Conservation (phyloP, 129 eudicot genomes). For the Escallonia herrerae region DNA sequence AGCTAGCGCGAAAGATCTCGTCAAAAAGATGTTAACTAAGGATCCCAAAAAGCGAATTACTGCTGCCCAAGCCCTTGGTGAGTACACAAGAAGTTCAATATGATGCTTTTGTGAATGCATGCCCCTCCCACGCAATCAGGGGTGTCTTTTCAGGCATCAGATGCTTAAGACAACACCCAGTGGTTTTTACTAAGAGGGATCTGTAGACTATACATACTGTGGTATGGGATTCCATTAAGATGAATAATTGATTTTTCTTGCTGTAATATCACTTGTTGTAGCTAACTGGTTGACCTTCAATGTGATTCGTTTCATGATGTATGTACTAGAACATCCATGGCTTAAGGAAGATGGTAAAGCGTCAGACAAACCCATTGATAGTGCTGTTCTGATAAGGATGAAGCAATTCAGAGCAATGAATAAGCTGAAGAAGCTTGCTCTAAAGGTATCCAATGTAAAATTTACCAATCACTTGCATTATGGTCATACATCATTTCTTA, state of each 20-base stretch:
- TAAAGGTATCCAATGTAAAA: constrained; percentile 42
- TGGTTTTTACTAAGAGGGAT: not conserved
- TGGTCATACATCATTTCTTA: too few species aligned
- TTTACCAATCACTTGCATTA: too few species aligned
- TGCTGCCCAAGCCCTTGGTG: constrained; percentile 87
- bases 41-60: constrained; percentile 71
- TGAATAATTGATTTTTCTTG: too few species aligned
- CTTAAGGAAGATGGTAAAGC: constrained; percentile 87
- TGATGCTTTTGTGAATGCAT: not conserved
- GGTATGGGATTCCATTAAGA: too few species aligned
- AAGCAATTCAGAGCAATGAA: constrained; percentile 97
- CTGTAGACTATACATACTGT: not conserved
- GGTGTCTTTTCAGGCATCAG: not conserved
- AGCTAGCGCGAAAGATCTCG: constrained; percentile 68
- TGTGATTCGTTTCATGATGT: constrained; percentile 2
- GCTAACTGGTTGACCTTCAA: not conserved
- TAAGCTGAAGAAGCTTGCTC: constrained; percentile 83
- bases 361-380: constrained; percentile 74
- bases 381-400: constrained; percentile 83
- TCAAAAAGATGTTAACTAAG: constrained; percentile 65
- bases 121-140: not conserved
- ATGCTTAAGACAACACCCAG: too few species aligned
- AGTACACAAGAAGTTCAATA: not conserved
- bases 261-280: too few species aligned
- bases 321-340: constrained; percentile 83